A percentile compares a stretch with the other conserved stretches of the same genome.
Conservation (phyloP, 2,329 filamentous ascomycete genomes). For the Aspergillus thermomutatus region DNA sequence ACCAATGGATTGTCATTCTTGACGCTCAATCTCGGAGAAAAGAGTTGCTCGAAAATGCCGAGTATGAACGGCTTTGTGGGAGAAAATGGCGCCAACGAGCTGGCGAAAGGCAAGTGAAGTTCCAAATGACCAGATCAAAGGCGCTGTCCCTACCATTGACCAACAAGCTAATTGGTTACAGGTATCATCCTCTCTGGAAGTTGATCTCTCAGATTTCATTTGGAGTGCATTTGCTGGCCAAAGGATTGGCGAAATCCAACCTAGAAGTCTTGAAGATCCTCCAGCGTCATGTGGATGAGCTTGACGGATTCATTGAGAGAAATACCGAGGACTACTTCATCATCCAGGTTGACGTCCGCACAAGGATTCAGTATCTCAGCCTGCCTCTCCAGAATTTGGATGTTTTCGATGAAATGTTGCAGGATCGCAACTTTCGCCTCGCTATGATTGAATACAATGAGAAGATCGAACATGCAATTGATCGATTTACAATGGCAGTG, state of each 20-base stretch:
- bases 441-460: constrained; percentile 85
- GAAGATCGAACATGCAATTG: constrained; percentile 83
- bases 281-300: constrained; percentile 87
- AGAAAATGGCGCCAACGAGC: constrained; percentile 72
- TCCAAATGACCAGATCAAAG: not conserved
- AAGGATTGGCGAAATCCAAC: constrained; percentile 83
- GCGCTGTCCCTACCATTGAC: not conserved
- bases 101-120: constrained; percentile 51
- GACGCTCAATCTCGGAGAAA: constrained; percentile 55
- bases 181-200: constrained; percentile 85
- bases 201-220: constrained; percentile 90
- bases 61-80: constrained; percentile 68
- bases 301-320: constrained; percentile 85
- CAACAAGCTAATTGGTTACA: constrained; percentile 24
- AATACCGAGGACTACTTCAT: constrained; percentile 80
- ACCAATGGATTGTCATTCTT: constrained; percentile 31
- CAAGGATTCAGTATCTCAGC: constrained; percentile 74
- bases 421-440: constrained; percentile 75
- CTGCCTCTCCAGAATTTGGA: constrained; percentile 78
- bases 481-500: constrained; percentile 72
- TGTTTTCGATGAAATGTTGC: constrained; percentile 83
- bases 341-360: constrained; percentile 73
- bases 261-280: constrained; percentile 84
- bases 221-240: constrained; percentile 81
- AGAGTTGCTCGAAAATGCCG: constrained; percentile 63